Conservation (phyloP, 352 stramenopile genomes). For the Phytophthora hibernalis region DNA sequence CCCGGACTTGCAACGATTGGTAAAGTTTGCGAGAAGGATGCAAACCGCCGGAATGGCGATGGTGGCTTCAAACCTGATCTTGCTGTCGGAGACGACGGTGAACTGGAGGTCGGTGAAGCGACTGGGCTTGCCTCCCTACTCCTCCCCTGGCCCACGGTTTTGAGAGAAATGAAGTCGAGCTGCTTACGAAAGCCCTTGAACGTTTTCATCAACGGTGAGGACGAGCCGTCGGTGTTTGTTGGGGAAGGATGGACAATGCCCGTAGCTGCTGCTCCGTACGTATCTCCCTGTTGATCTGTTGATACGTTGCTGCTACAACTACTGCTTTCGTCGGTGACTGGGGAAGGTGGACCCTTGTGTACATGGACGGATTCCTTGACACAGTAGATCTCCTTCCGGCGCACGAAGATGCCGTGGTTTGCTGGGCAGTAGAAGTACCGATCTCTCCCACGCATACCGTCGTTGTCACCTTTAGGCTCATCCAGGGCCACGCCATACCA, state of each 20-base stretch:
- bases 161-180: conserved; percentile 43
- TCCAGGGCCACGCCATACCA: conserved; percentile 77
- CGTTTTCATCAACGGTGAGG: conserved; percentile 51
- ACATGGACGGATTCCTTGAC: conserved; percentile 48
- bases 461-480: conserved; percentile 65
- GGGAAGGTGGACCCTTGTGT: conserved; percentile 55
- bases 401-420: conserved; percentile 67
- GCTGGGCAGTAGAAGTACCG: conserved; percentile 61
- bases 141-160: conserved; percentile 27
- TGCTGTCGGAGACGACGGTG: conserved; percentile 24
- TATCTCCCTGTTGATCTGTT: conserved; percentile 20
- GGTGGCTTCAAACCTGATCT: conserved; percentile 28
- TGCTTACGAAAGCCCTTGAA: conserved; percentile 74
- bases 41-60: conserved; percentile 35
- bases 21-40: conserved; percentile 32
- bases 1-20: conserved; percentile 1
- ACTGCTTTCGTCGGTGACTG: conserved; percentile 54
- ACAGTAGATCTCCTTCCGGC: conserved; percentile 70
- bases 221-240: conserved; percentile 7
- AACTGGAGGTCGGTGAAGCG: conserved; percentile 22
- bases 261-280: conserved; percentile 1
- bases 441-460: conserved; percentile 56
- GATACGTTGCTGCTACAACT: conserved; percentile 42
- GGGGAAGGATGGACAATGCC: conserved; percentile 5
- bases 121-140: conserved; percentile 25